Base-by-base conservation (phyloP, 305 asterid genomes). In the Solanum hybrid region DNA sequence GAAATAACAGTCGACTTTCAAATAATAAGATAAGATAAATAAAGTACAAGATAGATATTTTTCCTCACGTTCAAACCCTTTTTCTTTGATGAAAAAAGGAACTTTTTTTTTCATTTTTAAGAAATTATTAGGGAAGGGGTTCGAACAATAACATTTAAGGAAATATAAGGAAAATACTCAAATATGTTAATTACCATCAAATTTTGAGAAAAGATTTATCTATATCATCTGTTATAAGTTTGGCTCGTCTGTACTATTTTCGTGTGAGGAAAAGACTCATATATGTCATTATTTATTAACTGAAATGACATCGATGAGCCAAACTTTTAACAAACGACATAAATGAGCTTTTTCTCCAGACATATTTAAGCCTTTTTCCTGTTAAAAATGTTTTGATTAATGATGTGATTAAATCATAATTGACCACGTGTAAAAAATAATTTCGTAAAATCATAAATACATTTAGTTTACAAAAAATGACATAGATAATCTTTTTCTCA, bases 141-240 rank as follows among this genome's bases (percentile, higher is more conserved):
- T 24, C 31, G 31, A 69, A 26, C 31, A 69, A 64, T 64, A 9
- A 64, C 5, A n/a, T 64, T n/a, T 22, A 64, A n/a, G 73, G 29
- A 66, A 66, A 60, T 56, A 2, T 20, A 56, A 56, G 69, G 1
- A 56, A 56, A 42, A 56, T 6, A 56, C 69, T 17, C 10, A 56
- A 17, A 0, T 56, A 6, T 3, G 69, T 6, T 3, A 56, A 56
- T 7, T 56, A 10, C 10, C 2, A 56, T 56, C 4, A 2, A 42
- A 42, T 42, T 17, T 56, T 20, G 24, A 56, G 10, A 0, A 17
- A 56, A 56, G 0, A 6, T 6, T 56, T 0, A 56, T 17, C 0
- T 1, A 56, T 17, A 56, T 0, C 2, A 56, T 17, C 0, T 0
- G 1, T 56, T 7, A 17, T 6, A 56, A 56, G 1, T 6, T 17